A percentile compares a stretch with the other conserved stretches of the same genome.
phyloP scores from a whole-genome alignment of 495 filamentous ascomycete species.

The Podospora didyma region DNA sequence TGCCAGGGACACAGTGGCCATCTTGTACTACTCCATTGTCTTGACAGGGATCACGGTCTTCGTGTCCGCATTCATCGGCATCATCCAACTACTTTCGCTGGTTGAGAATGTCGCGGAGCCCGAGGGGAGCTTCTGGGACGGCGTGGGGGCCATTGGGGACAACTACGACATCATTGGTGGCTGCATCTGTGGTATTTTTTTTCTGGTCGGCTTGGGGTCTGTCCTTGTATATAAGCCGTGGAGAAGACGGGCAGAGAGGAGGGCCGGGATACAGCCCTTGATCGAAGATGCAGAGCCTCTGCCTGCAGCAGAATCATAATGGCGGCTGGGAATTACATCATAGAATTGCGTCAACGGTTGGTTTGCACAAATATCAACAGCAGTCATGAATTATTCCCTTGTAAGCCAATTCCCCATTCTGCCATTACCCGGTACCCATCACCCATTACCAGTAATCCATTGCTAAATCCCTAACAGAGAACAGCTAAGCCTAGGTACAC shows the following conservation, averaged over 20 bases:
- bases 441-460: too few species aligned
- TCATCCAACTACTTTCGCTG: constrained; percentile 77
- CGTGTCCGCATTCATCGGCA: constrained; percentile 79
- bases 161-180: constrained; percentile 86
- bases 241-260: constrained; percentile 48
- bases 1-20: constrained; percentile 74
- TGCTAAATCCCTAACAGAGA: too few species aligned
- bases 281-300: background rate
- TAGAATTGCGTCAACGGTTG: background rate
- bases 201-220: constrained; percentile 68
- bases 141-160: constrained; percentile 68
- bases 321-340: background rate
- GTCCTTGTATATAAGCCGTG: constrained; percentile 73
- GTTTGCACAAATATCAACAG: too few species aligned
- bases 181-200: constrained; percentile 75
- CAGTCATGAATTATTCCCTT: too few species aligned
- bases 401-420: too few species aligned
- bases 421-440: too few species aligned
- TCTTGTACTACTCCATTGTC: constrained; percentile 92
- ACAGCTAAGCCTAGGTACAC: too few species aligned
- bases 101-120: constrained; percentile 70
- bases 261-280: background rate
- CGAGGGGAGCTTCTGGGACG: constrained; percentile 79
- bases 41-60: constrained; percentile 82
- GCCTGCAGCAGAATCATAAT: background rate